These are phyloP conservation scores for Staphylotrichum longicolle DNA, from an alignment of 495 filamentous ascomycete genomes.

Conservation along the genomic window DNA sequence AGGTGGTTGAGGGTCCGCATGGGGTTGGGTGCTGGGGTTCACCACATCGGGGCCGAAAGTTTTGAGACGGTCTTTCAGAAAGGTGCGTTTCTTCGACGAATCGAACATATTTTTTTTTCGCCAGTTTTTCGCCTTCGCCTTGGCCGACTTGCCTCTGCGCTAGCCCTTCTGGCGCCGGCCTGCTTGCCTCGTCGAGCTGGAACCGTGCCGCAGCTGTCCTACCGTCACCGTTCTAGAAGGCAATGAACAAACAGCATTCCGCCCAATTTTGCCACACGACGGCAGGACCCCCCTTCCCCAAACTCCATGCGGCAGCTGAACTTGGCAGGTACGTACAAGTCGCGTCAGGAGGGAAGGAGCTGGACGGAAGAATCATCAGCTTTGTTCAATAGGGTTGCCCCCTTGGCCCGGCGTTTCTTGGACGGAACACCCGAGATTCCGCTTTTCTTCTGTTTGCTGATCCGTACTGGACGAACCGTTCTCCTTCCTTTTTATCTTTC, in stretches of 20 bases:
- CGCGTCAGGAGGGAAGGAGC: no score
- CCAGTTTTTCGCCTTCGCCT: no score
- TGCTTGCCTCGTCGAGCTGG: background rate
- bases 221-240: conserved; percentile 19
- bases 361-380: no score
- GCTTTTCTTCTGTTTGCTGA: no score
- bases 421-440: background rate
- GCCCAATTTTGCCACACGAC: conserved; percentile 11
- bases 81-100: background rate
- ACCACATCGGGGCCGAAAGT: background rate
- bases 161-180: background rate
- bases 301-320: conserved; percentile 17
- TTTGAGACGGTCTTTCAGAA: background rate
- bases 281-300: conserved; percentile 11
- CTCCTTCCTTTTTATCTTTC: background rate
- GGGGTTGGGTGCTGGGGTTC: conserved; percentile 20
- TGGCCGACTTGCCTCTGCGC: background rate
- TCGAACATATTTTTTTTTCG: background rate
- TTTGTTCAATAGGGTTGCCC: background rate
- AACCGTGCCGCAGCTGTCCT: background rate
- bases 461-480: background rate
- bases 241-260: background rate
- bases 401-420: background rate
- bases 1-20: conserved; percentile 35
- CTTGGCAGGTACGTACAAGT: conserved; percentile 14